A percentile compares a stretch with the other conserved stretches of the same genome.
These are phyloP conservation scores for Pythium phragmiticola DNA, from an alignment of 352 stramenopile genomes.

Conservation along the genomic window DNA sequence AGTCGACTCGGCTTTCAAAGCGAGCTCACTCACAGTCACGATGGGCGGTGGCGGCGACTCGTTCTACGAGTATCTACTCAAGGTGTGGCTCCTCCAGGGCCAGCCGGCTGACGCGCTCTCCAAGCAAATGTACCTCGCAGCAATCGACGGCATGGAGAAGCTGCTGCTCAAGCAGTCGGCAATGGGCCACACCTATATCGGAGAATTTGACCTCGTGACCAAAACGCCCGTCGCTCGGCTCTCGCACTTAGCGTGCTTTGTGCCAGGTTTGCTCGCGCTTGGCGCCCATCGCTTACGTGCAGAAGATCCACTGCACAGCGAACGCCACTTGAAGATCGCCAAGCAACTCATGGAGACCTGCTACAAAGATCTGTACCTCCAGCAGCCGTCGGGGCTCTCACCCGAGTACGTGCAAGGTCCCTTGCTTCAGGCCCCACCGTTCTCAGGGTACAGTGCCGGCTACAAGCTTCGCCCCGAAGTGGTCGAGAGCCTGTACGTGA, in stretches of 20 bases:
- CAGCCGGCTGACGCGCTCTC: conserved; percentile 52
- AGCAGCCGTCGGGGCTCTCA: conserved; percentile 88
- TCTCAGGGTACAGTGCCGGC: conserved; percentile 41
- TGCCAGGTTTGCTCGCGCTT: conserved; percentile 91
- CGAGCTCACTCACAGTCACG: conserved; percentile 31
- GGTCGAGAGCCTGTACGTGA: conserved; percentile 95
- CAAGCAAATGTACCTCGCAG: conserved; percentile 91
- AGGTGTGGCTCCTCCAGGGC: conserved; percentile 95
- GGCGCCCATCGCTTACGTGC: conserved; percentile 36
- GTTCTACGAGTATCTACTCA: conserved; percentile 99
- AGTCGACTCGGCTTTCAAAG: conserved; percentile 24
- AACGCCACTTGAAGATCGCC: conserved; percentile 77
- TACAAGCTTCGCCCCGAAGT: conserved; percentile 97
- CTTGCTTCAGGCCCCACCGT: no score
- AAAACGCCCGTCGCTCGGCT: conserved; percentile 21
- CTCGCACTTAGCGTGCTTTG: conserved; percentile 95
- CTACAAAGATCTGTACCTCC: conserved; percentile 92
- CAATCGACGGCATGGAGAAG: conserved; percentile 91
- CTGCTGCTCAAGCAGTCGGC: conserved; percentile 71
- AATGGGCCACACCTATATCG: conserved; percentile 53
- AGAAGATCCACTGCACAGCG: conserved; percentile 57
- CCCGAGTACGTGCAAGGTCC: conserved; percentile 66
- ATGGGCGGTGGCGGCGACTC: conserved; percentile 95
- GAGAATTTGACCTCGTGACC: conserved; percentile 32
- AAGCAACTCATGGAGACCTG: conserved; percentile 92